Base-by-base conservation (phyloP, 2,329 filamentous ascomycete species). In the Fusarium compactum region DNA sequence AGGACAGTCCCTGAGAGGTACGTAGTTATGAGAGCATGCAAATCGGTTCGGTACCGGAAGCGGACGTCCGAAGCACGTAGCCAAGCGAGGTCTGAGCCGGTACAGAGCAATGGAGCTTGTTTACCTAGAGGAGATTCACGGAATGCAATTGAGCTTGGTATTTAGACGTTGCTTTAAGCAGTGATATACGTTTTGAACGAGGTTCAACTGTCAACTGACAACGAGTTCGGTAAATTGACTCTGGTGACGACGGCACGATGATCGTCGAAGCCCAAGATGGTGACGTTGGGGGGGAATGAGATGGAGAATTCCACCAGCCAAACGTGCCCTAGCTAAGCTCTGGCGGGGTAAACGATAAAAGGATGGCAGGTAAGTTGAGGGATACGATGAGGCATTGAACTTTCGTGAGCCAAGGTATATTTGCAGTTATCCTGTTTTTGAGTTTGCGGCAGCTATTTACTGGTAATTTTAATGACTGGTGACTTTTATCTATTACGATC, bases 271-370 rank as follows among this genome's bases (percentile, higher is more conserved):
- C 32, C 29, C 25, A 20, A 46, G 16, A n/a, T 51, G 27, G 67
- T 64, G 50, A 59, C 54, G 53, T 58, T 58, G 24, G 32, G 60
- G 43, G 46, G 45, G 27, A 38, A 38, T 38, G 16, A 38, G 41
- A 57, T 65, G 62, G 54, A 54, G 48, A 58, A 54, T 69, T 43
- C 51, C 43, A 57, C 32, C 24, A 52, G 50, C 32, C 32, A 27
- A 41, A 38, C 22, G 41, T 47, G 50, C 58, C 58, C 10, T 51
- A 71, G 58, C 47, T 52, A 65, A 71, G 64, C 68, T 71, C 68
- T 71, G 65, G 69, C 60, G 68, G 69, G 69, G 69, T 71, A 71
- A 57, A 65, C 48, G 16, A 25, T 29, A 43, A 53, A 53, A 51
- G 48, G 53, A 59, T 32, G 62, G 41, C 22, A 32, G 45, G 27